A percentile compares a stretch with the other conserved stretches of the same genome.
Conservation (phyloP, 257 asterid genomes). For the Gardenia jasminoides region DNA sequence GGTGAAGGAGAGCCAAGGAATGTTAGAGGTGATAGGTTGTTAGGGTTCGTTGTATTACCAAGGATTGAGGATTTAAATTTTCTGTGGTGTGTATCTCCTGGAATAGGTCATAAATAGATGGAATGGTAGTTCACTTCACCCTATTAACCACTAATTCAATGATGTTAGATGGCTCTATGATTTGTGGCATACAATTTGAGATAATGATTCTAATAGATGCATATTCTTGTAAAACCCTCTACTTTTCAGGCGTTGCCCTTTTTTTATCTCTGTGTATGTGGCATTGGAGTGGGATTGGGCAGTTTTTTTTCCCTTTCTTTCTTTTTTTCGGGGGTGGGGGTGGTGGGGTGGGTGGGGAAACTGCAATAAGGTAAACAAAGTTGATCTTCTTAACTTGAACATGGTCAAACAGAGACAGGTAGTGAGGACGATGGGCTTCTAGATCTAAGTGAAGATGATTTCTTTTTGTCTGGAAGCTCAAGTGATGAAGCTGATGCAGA, state of each 20-base stretch:
- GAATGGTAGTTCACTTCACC: neutral
- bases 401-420: constrained; percentile 74
- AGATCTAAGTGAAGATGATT: constrained; percentile 86
- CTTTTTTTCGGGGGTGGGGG: neutral
- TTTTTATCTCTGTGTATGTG: too few relatives aligned
- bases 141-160: neutral
- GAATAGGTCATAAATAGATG: neutral
- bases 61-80: neutral
- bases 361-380: neutral
- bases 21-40: neutral
- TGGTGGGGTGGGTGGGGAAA: too few relatives aligned
- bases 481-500: constrained; percentile 94
- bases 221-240: neutral
- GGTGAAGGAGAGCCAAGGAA: neutral
- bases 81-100: neutral
- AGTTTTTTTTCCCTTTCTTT: neutral
- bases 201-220: neutral
- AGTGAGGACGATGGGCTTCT: constrained; percentile 93
- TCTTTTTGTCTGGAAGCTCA: constrained; percentile 83
- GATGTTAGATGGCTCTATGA: neutral
- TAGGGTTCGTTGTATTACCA: neutral
- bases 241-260: neutral
- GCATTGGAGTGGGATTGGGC: too few relatives aligned
- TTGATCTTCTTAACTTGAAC: constrained; percentile 18
- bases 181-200: neutral